These are phyloP conservation scores for Acrodontium crateriforme DNA, from an alignment of 2,329 filamentous ascomycete genomes.

Conservation along the genomic window DNA sequence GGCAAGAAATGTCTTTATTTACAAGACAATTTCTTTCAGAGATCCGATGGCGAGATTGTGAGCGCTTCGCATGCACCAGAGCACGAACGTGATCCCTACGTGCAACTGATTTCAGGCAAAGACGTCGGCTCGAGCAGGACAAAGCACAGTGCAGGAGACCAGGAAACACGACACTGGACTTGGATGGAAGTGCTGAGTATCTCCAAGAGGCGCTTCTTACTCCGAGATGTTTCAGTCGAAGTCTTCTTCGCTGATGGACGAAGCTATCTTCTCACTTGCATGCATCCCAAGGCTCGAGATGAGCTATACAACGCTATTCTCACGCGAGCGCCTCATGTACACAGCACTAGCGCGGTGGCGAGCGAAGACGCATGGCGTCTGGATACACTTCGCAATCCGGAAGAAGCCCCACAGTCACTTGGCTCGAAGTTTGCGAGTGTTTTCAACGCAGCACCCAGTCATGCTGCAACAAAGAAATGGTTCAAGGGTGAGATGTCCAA, in stretches of 20 bases:
- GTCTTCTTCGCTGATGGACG: slow-evolving; percentile 94
- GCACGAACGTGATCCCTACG: slow-evolving; percentile 88
- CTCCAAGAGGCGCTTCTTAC: slow-evolving; percentile 87
- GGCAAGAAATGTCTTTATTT: slow-evolving; percentile 88
- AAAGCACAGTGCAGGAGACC: slow-evolving; percentile 40
- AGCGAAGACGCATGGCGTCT: slow-evolving; percentile 86
- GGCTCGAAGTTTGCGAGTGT: slow-evolving; percentile 85
- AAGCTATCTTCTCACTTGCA: slow-evolving; percentile 82
- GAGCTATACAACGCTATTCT: slow-evolving; percentile 66
- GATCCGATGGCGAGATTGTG: slow-evolving; percentile 89
- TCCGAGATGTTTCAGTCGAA: slow-evolving; percentile 91
- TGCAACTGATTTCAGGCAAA: slow-evolving; percentile 80
- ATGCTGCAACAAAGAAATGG: slow-evolving; percentile 80
- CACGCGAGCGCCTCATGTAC: slow-evolving; percentile 64
- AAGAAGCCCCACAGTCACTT: slow-evolving; percentile 51
- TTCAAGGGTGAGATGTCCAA: slow-evolving; percentile 91
- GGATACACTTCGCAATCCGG: slow-evolving; percentile 61
- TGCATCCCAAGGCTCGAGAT: slow-evolving; percentile 59
- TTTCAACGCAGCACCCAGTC: slow-evolving; percentile 70
- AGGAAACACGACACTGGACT: slow-evolving; percentile 79
- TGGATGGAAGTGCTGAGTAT: slow-evolving; percentile 93
- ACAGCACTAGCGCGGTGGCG: slow-evolving; percentile 43
- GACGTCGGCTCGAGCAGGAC: slow-evolving; percentile 45
- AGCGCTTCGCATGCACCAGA: slow-evolving; percentile 86
- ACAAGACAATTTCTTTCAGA: slow-evolving; percentile 91